Evolutionary conservation across 1,284 basidiomycete species (phyloP), one percentile per base, ranked within the genome.

Genomic region (Chiua sp.): DNA sequence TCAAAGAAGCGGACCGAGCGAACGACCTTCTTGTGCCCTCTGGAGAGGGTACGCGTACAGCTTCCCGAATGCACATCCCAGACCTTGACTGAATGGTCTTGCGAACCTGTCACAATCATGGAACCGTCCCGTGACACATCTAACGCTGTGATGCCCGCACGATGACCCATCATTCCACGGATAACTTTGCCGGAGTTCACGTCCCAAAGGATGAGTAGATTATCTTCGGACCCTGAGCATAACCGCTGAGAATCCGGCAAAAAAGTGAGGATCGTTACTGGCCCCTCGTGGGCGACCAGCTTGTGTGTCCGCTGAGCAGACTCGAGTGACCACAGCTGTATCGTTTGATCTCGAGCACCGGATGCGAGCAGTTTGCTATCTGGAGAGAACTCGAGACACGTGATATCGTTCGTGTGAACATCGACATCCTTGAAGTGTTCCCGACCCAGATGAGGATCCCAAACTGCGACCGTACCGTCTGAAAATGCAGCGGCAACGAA

Each of bases 401-500:
- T 60, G 39, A 68, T 61, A 20, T 3, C 7, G 1, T 56, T 39
- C 7, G 53, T 55, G 26, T 65, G 65, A 2, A 12, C 26, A 6
- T 37, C 57, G 7, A 16, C 23, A 23, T 59, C 53, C 46, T 55
- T 63, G 16, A 63, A 28, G 26, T 61, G 55, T 23, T 66, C 56
- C 22, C 55, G 46, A 13, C 67, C 66, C 7, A 67, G 35, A 15
- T 32, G 49, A 7, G 59, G 60, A 33, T 68, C 67, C 68, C 68
- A 69, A 20, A 68, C 55, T 5, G 56, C 48, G 26, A 69, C 55
- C 42, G 44, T 60, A 15, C 60, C 56, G 3, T 59, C 61, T 10
- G 8, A 15, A 28, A 58, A 65, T 0, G 60, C 65, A 26, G 59
- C 61, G 7, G 62, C 62, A 3, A 70, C 28, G 4, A 53, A 64